Percentiles rank a stretch among this genome's conserved stretches.
These are phyloP conservation scores for Pyrus hybrid DNA, from an alignment of 331 rosid genomes.

Conservation along the genomic window DNA sequence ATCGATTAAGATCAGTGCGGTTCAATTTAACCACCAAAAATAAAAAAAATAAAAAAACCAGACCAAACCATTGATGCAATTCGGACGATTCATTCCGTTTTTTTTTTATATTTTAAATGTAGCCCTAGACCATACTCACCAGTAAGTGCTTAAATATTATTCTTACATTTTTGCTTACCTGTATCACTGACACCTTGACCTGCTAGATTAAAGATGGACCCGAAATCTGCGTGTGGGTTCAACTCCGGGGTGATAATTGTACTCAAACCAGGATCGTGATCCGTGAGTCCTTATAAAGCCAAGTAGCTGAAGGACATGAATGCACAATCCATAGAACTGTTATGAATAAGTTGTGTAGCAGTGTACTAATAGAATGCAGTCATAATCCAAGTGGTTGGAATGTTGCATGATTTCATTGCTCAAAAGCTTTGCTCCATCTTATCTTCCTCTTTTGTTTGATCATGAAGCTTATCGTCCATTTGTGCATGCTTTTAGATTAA, in stretches of 20 bases:
- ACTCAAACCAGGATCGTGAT: not conserved
- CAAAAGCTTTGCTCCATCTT: not conserved
- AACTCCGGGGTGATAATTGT: not conserved
- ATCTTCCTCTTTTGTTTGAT: not conserved
- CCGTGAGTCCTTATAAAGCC: not conserved
- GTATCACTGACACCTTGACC: too few species aligned
- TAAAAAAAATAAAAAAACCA: too few species aligned
- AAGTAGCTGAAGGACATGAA: not conserved
- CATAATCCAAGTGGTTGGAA: not conserved
- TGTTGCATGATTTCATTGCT: not conserved
- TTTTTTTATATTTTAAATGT: too few species aligned
- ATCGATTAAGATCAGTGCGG: not conserved
- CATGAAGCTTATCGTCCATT: not conserved
- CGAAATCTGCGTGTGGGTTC: not conserved
- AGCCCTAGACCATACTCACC: too few species aligned
- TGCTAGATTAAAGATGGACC: not conserved
- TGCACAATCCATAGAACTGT: not conserved
- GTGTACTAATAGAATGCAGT: not conserved
- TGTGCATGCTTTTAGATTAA: not conserved
- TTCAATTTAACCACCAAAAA: too few species aligned
- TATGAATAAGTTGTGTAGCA: not conserved
- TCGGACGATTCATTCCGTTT: too few species aligned
- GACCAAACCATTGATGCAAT: not conserved
- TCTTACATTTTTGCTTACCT: too few species aligned
- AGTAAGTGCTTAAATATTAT: too few species aligned